Evolutionary conservation across 2,329 filamentous ascomycete genomes (phyloP).

Genomic region (Aspergillus viridinutans): DNA sequence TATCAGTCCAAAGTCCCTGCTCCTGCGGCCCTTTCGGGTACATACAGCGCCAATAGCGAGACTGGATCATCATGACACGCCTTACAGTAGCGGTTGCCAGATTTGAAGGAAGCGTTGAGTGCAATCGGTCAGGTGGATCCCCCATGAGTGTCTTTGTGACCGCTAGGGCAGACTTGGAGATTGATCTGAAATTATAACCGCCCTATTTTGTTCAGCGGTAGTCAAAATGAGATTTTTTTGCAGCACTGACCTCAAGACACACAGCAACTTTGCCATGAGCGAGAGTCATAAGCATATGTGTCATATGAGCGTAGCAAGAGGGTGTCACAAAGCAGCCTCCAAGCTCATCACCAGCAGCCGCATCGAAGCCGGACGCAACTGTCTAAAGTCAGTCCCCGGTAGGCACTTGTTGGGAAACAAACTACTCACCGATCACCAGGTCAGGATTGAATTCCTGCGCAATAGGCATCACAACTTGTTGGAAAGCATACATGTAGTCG

Average conservation of each 20-base stretch:
- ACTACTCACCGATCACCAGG: slow-evolving; percentile 67
- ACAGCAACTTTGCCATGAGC: slow-evolving; percentile 86
- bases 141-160: slow-evolving; percentile 94
- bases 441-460: slow-evolving; percentile 91
- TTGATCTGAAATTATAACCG: slow-evolving; percentile 89
- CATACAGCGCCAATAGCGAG: slow-evolving; percentile 81
- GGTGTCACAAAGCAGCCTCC: slow-evolving; percentile 92
- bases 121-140: slow-evolving; percentile 69
- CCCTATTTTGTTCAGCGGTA: slow-evolving; percentile 45
- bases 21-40: slow-evolving; percentile 55
- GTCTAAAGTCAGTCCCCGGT: slow-evolving; percentile 11
- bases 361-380: slow-evolving; percentile 94
- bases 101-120: slow-evolving; percentile 44
- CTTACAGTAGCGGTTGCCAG: slow-evolving; percentile 54
- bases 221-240: neutral
- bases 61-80: slow-evolving; percentile 56
- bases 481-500: slow-evolving; percentile 95
- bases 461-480: slow-evolving; percentile 94
- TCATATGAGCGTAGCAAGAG: slow-evolving; percentile 94
- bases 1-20: slow-evolving; percentile 39
- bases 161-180: slow-evolving; percentile 85
- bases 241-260: slow-evolving; percentile 64
- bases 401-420: neutral
- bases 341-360: slow-evolving; percentile 86
- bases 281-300: slow-evolving; percentile 96